phyloP scores from a whole-genome alignment of 495 filamentous ascomycete genomes.

The Platismatia glauca region DNA sequence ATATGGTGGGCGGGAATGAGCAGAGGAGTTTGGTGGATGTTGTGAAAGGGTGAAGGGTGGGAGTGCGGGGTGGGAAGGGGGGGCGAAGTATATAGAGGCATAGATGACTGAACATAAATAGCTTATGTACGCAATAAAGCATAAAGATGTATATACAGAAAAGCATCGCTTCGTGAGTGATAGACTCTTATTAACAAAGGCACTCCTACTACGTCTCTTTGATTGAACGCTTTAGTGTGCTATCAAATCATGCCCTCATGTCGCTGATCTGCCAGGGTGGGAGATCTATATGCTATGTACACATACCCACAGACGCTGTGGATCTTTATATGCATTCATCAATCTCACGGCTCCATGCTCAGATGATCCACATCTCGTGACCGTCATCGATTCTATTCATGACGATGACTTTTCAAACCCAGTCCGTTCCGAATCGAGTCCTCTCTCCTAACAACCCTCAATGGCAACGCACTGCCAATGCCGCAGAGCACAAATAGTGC shows the following conservation, averaged over 20 bases:
- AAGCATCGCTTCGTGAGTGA: not conserved
- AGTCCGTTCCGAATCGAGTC: constrained; percentile 44
- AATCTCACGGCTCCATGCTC: not conserved
- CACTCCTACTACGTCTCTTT: not conserved
- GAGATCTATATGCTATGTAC: not conserved
- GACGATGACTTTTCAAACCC: constrained; percentile 24
- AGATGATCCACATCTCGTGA: not conserved
- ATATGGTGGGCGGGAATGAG: constrained; percentile 20
- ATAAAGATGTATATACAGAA: not conserved
- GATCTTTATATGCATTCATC: not conserved
- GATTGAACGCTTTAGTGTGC: not conserved
- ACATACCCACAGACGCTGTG: not conserved
- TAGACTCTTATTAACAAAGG: not conserved
- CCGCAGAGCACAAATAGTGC: constrained; percentile 71
- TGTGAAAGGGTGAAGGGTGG: constrained; percentile 20
- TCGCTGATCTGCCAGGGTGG: not conserved
- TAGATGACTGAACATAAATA: not conserved
- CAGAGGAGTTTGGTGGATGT: constrained; percentile 17
- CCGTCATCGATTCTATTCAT: constrained; percentile 14
- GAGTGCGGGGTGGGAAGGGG: constrained; percentile 18
- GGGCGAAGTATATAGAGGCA: not conserved
- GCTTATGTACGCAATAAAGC: not conserved
- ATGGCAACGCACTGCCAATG: constrained; percentile 56
- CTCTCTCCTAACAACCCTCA: constrained; percentile 56
- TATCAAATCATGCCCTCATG: not conserved